Evolutionary conservation across 2,329 filamentous ascomycete species (phyloP).

Genomic region (Thelonectria olida): DNA sequence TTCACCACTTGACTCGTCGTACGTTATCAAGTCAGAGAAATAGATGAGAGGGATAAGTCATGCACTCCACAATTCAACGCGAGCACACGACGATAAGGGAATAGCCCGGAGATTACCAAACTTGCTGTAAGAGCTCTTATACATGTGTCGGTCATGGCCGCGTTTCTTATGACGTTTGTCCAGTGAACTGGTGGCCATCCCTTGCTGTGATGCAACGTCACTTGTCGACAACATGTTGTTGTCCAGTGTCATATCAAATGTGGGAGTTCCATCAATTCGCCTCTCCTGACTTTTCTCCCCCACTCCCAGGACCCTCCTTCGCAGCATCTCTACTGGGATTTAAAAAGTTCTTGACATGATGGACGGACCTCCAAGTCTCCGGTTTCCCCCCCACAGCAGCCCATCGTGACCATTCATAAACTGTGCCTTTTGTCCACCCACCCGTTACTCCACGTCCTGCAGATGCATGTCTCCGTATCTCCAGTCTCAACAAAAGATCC

Average conservation of each 20-base stretch:
- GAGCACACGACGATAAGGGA: neutral
- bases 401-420: neutral
- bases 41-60: constrained; percentile 7
- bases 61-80: neutral
- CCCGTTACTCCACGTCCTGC: neutral
- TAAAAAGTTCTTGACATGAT: neutral
- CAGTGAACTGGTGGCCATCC: neutral
- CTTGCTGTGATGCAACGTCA: neutral
- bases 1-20: constrained; percentile 25
- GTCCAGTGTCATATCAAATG: neutral
- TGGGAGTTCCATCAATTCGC: neutral
- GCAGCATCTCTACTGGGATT: neutral
- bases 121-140: neutral
- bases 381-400: neutral
- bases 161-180: neutral
- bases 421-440: neutral
- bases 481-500: neutral
- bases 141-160: neutral
- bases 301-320: neutral
- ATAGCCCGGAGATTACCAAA: constrained; percentile 1
- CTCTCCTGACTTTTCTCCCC: neutral
- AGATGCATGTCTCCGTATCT: neutral
- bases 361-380: neutral
- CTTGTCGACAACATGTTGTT: neutral
- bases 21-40: constrained; percentile 19